These are phyloP conservation scores for Arthrobotrys conoides DNA, from an alignment of 2,329 filamentous ascomycete genomes.

Conservation along the genomic window DNA sequence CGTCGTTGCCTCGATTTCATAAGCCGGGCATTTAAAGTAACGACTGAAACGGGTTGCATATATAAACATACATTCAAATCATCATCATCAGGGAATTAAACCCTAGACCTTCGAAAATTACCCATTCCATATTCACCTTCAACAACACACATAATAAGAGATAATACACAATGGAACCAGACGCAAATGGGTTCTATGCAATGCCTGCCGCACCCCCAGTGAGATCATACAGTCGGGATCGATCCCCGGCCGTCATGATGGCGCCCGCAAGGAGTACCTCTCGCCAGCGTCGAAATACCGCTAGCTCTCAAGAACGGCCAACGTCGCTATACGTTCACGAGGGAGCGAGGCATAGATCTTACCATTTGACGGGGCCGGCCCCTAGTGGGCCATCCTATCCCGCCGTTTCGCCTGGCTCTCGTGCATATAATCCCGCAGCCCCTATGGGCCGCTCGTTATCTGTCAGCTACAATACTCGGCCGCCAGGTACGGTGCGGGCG, in stretches of 20 bases:
- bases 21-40: conserved; percentile 26
- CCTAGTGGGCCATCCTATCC: conserved; percentile 40
- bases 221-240: conserved; percentile 54
- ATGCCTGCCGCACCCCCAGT: conserved; percentile 53
- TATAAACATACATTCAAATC: conserved; percentile 27
- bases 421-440: conserved; percentile 42
- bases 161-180: conserved; percentile 47
- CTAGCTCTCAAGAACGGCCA: conserved; percentile 55
- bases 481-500: conserved; percentile 29
- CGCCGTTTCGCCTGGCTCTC: conserved; percentile 35
- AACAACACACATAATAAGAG: conserved; percentile 35
- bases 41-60: conserved; percentile 12
- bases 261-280: conserved; percentile 50
- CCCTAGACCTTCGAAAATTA: conserved; percentile 23
- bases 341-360: conserved; percentile 51
- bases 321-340: conserved; percentile 59
- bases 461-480: conserved; percentile 44
- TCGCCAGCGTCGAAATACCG: conserved; percentile 45
- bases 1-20: conserved; percentile 38
- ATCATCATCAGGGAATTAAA: conserved; percentile 12
- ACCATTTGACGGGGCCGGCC: conserved; percentile 58
- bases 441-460: conserved; percentile 52
- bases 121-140: conserved; percentile 13
- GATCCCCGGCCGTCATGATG: conserved; percentile 58
- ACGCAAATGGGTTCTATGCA: conserved; percentile 59